A percentile compares a stretch with the other conserved stretches of the same genome.
phyloP scores from a whole-genome alignment of 2,329 filamentous ascomycete species.

The Fusarium circinatum region DNA sequence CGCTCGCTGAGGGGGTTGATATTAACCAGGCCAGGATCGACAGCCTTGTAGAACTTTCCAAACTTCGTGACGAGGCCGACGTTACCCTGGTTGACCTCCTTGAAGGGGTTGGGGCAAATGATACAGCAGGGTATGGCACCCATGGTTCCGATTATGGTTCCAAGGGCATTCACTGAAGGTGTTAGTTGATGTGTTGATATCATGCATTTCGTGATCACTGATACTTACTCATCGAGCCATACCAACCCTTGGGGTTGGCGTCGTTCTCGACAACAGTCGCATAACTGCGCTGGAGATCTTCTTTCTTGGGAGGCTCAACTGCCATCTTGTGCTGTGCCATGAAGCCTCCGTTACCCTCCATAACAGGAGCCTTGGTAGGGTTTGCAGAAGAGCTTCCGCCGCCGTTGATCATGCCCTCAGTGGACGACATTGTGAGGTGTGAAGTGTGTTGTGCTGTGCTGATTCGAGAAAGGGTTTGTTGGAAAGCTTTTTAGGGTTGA shows the following conservation, averaged over 20 bases:
- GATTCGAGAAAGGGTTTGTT: background rate
- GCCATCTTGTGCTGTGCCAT: constrained; percentile 66
- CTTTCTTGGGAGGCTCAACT: constrained; percentile 82
- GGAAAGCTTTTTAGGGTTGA: background rate
- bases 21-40: constrained; percentile 96
- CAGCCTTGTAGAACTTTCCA: constrained; percentile 91
- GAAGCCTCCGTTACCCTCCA: constrained; percentile 54
- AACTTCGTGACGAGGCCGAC: constrained; percentile 97
- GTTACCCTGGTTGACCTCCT: constrained; percentile 89
- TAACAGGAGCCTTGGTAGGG: constrained; percentile 43
- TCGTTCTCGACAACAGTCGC: constrained; percentile 73
- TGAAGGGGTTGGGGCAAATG: constrained; percentile 94
- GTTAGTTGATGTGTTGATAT: background rate
- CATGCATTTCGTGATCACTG: background rate
- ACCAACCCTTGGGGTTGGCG: constrained; percentile 83
- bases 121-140: constrained; percentile 94
- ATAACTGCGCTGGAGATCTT: constrained; percentile 87
- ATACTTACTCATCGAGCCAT: constrained; percentile 81
- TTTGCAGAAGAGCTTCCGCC: constrained; percentile 46
- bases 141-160: constrained; percentile 76
- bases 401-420: constrained; percentile 41
- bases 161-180: constrained; percentile 75
- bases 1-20: constrained; percentile 95
- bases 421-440: constrained; percentile 30
- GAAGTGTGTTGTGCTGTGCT: background rate